Conservation (phyloP, 1,284 basidiomycete genomes). For the Puccinia sorghi region DNA sequence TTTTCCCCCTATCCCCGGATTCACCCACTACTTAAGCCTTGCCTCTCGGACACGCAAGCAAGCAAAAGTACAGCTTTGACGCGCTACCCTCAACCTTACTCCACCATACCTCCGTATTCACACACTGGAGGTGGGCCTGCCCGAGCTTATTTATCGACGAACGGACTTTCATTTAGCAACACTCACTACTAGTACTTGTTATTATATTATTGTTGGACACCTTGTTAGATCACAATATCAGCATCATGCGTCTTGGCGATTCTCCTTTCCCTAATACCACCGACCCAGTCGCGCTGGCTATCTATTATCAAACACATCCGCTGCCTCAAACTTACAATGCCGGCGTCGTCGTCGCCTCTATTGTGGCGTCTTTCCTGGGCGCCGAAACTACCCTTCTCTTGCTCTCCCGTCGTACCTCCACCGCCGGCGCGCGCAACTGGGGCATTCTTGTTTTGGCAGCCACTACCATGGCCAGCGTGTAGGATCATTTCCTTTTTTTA, state of each 20-base stretch:
- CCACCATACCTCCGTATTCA: background rate
- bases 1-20: background rate
- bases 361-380: conserved; percentile 29
- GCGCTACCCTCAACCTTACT: background rate
- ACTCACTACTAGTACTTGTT: no score
- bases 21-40: background rate
- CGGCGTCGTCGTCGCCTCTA: conserved; percentile 30
- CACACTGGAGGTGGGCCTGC: background rate
- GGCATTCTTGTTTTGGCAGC: conserved; percentile 27
- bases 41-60: background rate
- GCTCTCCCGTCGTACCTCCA: conserved; percentile 35
- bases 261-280: conserved; percentile 8
- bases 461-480: conserved; percentile 41
- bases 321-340: conserved; percentile 32
- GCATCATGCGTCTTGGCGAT: background rate
- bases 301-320: conserved; percentile 41
- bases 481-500: background rate
- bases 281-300: conserved; percentile 24
- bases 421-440: conserved; percentile 39
- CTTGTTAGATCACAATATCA: no score
- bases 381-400: conserved; percentile 45
- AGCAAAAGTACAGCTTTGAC: background rate
- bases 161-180: background rate
- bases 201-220: no score
- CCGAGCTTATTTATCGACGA: background rate